Conservation (phyloP, 1,284 basidiomycete genomes). For the Cutaneotrichosporon cavernicola region DNA sequence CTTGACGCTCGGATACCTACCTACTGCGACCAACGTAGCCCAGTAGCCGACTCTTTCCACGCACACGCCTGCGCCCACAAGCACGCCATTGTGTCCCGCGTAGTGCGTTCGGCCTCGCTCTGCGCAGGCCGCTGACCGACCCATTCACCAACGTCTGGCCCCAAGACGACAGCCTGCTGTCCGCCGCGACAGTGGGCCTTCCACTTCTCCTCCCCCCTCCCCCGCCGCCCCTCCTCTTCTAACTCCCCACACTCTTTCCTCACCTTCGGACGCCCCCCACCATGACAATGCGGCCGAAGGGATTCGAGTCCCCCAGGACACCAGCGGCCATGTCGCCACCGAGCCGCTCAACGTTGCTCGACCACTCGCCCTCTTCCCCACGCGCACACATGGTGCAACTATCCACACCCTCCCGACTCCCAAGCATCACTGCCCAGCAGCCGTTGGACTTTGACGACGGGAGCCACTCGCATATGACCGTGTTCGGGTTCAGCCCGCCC, state of each 20-base stretch:
- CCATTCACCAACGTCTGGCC: slow-evolving; percentile 1
- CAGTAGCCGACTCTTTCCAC: neutral
- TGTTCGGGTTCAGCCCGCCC: slow-evolving; percentile 12
- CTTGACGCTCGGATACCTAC: neutral
- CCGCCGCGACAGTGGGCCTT: slow-evolving; percentile 11
- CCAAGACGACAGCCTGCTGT: slow-evolving; percentile 4
- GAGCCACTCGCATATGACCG: neutral
- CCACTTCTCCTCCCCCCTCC: neutral
- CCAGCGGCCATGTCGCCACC: slow-evolving; percentile 12
- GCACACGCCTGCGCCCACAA: neutral
- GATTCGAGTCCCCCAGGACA: slow-evolving; percentile 1
- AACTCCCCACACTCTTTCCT: neutral
- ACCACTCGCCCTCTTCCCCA: slow-evolving; percentile 14
- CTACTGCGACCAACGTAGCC: neutral
- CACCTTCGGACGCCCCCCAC: neutral
- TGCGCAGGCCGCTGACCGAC: slow-evolving; percentile 5
- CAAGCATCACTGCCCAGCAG: slow-evolving; percentile 12
- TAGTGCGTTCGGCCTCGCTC: slow-evolving; percentile 6
- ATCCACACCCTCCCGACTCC: slow-evolving; percentile 7
- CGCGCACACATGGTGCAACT: neutral
- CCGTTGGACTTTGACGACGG: slow-evolving; percentile 14
- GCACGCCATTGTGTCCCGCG: slow-evolving; percentile 8
- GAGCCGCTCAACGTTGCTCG: neutral
- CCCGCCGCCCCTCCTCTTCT: neutral
- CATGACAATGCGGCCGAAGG: slow-evolving; percentile 3